Base-by-base conservation (phyloP, 2,329 filamentous ascomycete genomes). In the Massarina eburnea region DNA sequence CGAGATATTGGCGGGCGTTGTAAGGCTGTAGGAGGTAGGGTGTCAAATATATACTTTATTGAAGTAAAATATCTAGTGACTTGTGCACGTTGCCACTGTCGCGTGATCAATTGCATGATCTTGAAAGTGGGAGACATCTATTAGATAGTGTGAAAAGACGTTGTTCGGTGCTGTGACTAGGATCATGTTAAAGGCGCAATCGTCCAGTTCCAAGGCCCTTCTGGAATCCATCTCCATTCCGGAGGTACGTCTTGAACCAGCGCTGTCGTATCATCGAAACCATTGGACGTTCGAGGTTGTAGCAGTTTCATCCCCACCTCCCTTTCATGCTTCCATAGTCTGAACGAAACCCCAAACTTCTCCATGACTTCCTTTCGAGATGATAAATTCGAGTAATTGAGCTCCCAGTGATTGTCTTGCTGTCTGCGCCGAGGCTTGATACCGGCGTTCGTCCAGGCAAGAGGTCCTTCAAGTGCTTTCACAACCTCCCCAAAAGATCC, bases 311-410 rank as follows among this genome's bases (percentile, higher is more conserved):
- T 27, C 1, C 38, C 43, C 1, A 43, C 50, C n/a, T 39, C 33
- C 19, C 41, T 29, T 26, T 54, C 51, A 24, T 52, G 48, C 27
- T 49, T 47, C 51, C 48, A 54, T 3, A 54, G 36, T 8, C 48
- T 36, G 37, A 54, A 49, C 8, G 45, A 45, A 17, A 54, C 51
- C 2, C 51, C 51, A 41, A 51, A 49, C n/a, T 45, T 42, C 32
- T 52, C 20, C 5, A 46, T 46, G 5, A 51, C 51, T 7, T 36
- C 30, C 4, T 46, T 24, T 18, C 49, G 26, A 1, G 42, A 37
- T 2, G 30, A 26, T 21, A 52, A 18, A 6, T 29, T 43, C 7
- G 17, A 18, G 20, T 33, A 39, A 42, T 49, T 26, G n/a, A 54
- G 36, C 4, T 39, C 14, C 49, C 46, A 52, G 17, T 24, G 14